A percentile compares a stretch with the other conserved stretches of the same genome.
phyloP scores from a whole-genome alignment of 2,329 filamentous ascomycete genomes.

The Nothophoma quercina region DNA sequence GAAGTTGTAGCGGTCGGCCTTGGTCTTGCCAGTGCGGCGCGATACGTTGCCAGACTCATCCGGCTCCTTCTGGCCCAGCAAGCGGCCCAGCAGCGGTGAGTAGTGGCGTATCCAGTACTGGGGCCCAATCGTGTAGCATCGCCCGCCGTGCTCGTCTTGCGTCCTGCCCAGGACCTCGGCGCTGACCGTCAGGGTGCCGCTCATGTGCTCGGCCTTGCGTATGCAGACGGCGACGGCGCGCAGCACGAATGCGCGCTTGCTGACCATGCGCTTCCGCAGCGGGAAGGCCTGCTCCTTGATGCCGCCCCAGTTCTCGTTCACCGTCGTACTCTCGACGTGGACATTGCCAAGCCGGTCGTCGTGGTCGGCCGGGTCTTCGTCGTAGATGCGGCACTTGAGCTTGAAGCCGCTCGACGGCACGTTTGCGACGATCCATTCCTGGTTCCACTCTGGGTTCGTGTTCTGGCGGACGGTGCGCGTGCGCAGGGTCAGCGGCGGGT shows the following conservation, averaged over 20 bases:
- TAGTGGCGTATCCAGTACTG: conserved; percentile 81
- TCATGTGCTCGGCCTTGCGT: conserved; percentile 68
- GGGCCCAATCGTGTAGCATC: conserved; percentile 82
- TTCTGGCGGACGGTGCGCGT: conserved; percentile 77
- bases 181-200: conserved; percentile 74
- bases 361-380: conserved; percentile 86
- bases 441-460: conserved; percentile 81
- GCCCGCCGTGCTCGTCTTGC: conserved; percentile 67
- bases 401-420: conserved; percentile 81
- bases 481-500: conserved; percentile 76
- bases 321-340: conserved; percentile 68
- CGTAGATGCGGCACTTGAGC: conserved; percentile 86
- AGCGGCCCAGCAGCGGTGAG: conserved; percentile 84
- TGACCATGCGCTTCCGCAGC: conserved; percentile 83
- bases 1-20: conserved; percentile 82
- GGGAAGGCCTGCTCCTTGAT: conserved; percentile 70
- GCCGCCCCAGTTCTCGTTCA: conserved; percentile 73
- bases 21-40: conserved; percentile 51
- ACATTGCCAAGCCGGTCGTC: conserved; percentile 90
- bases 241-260: conserved; percentile 83
- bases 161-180: conserved; percentile 81
- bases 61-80: conserved; percentile 71
- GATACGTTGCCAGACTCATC: conserved; percentile 46
- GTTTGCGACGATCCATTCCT: conserved; percentile 87
- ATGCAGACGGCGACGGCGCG: conserved; percentile 73